Evolutionary conservation across 768 basidiomycete species (phyloP).

Genomic region (Amanita molliuscula): DNA sequence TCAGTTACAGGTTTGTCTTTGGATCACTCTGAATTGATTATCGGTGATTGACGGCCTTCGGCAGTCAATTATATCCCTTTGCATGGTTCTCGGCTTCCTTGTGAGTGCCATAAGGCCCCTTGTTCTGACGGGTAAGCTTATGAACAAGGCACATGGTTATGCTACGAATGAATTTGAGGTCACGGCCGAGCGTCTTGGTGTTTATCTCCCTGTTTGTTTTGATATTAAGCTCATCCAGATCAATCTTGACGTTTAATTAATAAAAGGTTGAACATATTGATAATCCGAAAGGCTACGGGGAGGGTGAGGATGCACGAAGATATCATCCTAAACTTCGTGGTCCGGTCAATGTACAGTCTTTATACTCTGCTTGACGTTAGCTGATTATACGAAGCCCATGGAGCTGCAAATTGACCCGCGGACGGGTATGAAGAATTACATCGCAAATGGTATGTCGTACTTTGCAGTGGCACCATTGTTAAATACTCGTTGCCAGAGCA

Average conservation of each 20-base stretch:
- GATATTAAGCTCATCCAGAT: not conserved
- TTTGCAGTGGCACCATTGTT: not conserved
- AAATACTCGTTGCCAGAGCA: conserved; percentile 29
- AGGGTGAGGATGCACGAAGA: conserved; percentile 70
- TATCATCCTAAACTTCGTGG: conserved; percentile 71
- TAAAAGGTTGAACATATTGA: conserved; percentile 80
- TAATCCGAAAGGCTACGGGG: conserved; percentile 85
- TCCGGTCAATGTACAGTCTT: conserved; percentile 58
- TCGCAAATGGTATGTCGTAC: conserved; percentile 54
- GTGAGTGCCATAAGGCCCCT: conserved; percentile 26
- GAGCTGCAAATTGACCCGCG: conserved; percentile 80
- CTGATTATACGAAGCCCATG: conserved; percentile 35
- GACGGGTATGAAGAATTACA: conserved; percentile 95
- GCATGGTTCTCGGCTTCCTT: conserved; percentile 88
- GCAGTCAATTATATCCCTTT: conserved; percentile 79
- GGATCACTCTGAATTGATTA: conserved; percentile 1
- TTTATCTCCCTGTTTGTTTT: conserved; percentile 65
- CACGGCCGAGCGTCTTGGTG: conserved; percentile 69
- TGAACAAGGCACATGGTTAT: conserved; percentile 61
- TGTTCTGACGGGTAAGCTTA: not conserved
- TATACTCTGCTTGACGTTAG: not conserved
- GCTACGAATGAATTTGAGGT: conserved; percentile 83
- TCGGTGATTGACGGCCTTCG: conserved; percentile 2
- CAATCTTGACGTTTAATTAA: not conserved
- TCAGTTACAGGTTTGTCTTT: conserved; percentile 45